phyloP scores from a whole-genome alignment of 2,329 filamentous ascomycete genomes.

The Phyllosticta ampelicida region DNA sequence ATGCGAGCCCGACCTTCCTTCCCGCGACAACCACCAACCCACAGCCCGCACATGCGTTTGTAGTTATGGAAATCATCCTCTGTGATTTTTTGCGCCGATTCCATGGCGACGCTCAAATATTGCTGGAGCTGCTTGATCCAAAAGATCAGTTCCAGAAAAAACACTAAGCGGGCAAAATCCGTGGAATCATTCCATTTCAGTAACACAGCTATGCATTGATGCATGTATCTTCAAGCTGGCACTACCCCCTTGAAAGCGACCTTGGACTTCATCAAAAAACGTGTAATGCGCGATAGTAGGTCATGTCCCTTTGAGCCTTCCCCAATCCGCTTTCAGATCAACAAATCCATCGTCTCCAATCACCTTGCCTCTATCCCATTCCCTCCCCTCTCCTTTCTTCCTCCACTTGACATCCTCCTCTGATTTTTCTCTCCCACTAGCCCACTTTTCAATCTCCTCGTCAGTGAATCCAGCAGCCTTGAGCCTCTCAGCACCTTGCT shows the following conservation, averaged over 20 bases:
- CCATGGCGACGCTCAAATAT: no score
- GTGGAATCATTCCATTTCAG: background rate
- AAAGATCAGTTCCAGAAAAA: no score
- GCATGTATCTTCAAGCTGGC: background rate
- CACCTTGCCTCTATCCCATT: slow-evolving; percentile 57
- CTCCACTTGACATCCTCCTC: slow-evolving; percentile 64
- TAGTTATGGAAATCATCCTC: no score
- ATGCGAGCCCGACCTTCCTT: no score
- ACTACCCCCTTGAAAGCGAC: background rate
- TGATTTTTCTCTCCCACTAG: slow-evolving; percentile 49
- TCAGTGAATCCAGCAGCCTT: slow-evolving; percentile 70
- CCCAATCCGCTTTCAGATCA: slow-evolving; percentile 40
- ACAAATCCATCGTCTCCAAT: slow-evolving; percentile 45
- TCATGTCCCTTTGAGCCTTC: slow-evolving; percentile 7
- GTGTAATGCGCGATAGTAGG: background rate
- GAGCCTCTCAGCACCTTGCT: slow-evolving; percentile 64
- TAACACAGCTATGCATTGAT: background rate
- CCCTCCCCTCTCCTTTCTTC: slow-evolving; percentile 54
- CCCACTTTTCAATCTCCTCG: slow-evolving; percentile 61
- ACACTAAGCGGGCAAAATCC: no score
- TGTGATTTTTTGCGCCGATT: no score
- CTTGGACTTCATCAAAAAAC: background rate
- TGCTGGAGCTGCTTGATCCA: no score
- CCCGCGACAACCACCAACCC: no score
- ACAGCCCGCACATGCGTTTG: no score